Base-by-base conservation (phyloP, 2,329 filamentous ascomycete genomes). In the Sodiomyces alkalinus region DNA sequence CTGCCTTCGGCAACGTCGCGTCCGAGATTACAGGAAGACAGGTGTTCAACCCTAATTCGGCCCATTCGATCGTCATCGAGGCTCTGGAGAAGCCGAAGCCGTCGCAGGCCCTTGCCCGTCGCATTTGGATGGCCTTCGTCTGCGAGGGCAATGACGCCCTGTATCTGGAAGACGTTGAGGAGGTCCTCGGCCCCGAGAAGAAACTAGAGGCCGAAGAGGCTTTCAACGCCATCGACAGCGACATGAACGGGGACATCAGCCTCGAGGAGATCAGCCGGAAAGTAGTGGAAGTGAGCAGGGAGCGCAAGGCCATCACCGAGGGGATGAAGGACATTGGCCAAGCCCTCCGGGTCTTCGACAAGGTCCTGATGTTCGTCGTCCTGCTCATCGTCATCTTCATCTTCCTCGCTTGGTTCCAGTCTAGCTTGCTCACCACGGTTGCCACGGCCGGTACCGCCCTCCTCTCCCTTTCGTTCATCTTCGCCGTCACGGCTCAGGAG, bases 311-410 rank as follows among this genome's bases (percentile, higher is more conserved):
- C 3, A 86, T 96, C 41, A 71, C 74, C 21, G 81, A 80, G 51
- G 92, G 85, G 54, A 92, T 96, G 83, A 85, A 92, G 57, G 90
- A 98, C 52, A 90, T 98, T 40, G 82, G 90, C 42, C 83, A 94
- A 53, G 90, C 90, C 19, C 82, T 96, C 47, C 72, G 76, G 39
- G 87, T 92, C 7, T 74, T 98, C 22, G 87, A 98, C 55, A 77
- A 78, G 38, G 71, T 98, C 29, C 64, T 96, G 13, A 68, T 82
- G 35, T 76, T 80, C 30, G 70, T 94, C 22, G 81, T 92, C 20
- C 63, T 85, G 29, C 62, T 96, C 29, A 68, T 92, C 33, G 69
- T 79, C 41, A 57, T 94, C 45, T 80, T 93, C 47, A 75, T 92
- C 42, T 92, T 92, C 55, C 34, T 38, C 6, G 36, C 36, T 17